Evolutionary conservation across 345 rosid genomes (phyloP).

Genomic region (Dipteronia sinensis): DNA sequence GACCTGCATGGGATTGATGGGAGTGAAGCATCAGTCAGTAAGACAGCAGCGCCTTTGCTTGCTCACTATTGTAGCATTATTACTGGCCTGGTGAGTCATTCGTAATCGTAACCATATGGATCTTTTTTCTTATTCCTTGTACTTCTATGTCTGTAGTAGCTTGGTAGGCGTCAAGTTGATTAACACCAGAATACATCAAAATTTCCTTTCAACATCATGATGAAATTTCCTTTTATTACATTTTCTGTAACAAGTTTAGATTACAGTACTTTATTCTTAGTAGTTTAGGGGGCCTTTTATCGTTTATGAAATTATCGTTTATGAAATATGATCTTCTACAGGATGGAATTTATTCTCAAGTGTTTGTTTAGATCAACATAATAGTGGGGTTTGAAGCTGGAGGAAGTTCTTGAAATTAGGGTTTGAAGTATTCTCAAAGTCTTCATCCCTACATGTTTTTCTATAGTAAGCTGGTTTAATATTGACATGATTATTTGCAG

Average conservation of each 20-base stretch:
- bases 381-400: background rate
- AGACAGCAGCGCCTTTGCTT: slow-evolving; percentile 70
- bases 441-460: background rate
- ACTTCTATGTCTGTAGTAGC: background rate
- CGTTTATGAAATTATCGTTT: background rate
- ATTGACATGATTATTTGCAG: slow-evolving; percentile 39
- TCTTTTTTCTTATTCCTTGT: background rate
- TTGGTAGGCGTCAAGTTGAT: background rate
- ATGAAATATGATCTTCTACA: background rate
- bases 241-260: background rate
- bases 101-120: background rate
- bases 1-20: slow-evolving; percentile 49
- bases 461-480: background rate
- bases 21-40: slow-evolving; percentile 34
- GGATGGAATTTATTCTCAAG: background rate
- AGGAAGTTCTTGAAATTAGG: background rate
- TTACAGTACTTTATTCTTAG: background rate
- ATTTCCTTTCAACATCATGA: background rate
- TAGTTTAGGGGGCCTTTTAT: background rate
- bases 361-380: background rate
- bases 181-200: background rate
- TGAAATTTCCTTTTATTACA: background rate
- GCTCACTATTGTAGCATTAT: slow-evolving; percentile 97
- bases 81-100: slow-evolving; percentile 66
- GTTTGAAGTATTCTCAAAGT: background rate